Evolutionary conservation across 2,329 filamentous ascomycete species (phyloP), one percentile per base, ranked within the genome.

Genomic region (Teratosphaeria zuluensis): DNA sequence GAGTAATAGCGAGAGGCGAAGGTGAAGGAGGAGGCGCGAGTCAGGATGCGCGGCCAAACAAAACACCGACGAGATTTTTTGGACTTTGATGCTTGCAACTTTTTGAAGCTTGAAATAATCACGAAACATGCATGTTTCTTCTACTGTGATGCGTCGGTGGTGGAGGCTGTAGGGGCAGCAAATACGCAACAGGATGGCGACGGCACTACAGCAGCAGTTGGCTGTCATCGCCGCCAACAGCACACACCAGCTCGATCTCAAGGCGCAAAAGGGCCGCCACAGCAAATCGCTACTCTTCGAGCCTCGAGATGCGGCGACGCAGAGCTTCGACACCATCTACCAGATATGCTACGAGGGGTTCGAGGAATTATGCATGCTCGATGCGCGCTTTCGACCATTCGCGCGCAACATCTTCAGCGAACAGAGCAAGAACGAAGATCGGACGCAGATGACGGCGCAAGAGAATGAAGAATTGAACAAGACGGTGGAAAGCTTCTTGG

Each of bases 221-320:
- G 90, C 92, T 79, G 86, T 90, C 72, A 92, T 99, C 72, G 90
- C 92, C 67, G 86, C 88, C 65, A 89, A 89, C 70, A 95, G 90
- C 68, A 95, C 92, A 67, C 87, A 92, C 72, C 88, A 92, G 66
- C 84, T 97, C 69, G 90, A 97, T 72, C 82, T 96, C 67, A 96
- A 95, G 76, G 90, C 92, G 69, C 91, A 96, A 77, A 92, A 91
- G 75, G 84, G 88, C 61, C 85, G 90, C 63, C 94, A 99, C 76
- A 90, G 90, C 64, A 92, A 96, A 75, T 99, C 94, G 56, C 78
- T 99, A 62, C 89, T 99, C 60, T 99, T 95, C 78, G 92, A 96
- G 67, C 83, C 89, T 61, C 84, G 86, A 70, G 81, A 92, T 66
- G 94, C 94, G 55, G 87, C 88, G 5, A 86, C 85, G 16, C 94